Evolutionary conservation across 1,284 basidiomycete genomes (phyloP), one percentile per base, ranked within the genome.

Genomic region (Puccinia triticina): DNA sequence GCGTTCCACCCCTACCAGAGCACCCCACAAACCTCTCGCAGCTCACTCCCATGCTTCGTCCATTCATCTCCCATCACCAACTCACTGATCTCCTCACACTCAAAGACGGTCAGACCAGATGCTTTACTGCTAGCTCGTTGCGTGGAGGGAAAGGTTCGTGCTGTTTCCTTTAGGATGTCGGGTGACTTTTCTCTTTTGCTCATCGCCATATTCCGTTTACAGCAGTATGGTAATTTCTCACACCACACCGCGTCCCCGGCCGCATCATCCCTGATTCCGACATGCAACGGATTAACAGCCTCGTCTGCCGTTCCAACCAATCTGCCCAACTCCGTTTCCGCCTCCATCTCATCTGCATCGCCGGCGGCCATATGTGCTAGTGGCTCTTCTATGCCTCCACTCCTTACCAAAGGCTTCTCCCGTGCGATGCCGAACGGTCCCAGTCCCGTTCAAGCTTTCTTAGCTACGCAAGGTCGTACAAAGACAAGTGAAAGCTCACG

Each of bases 1-100:
- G 71, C 50, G n/a, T 73, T 55, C 16, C 71, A 73, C 48, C 71
- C 71, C 32, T 73, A 73, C 48, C 48, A 32, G 29, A 73, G 32
- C 29, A 50, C 23, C 10, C 55, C 46, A 11, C 71, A 73, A 34
- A 48, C 43, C 26, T 55, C 71, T 10, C 21, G 48, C 23, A 55
- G 48, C 48, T 48, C 37, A 43, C 23, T 69, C 26, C n/a, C 66
- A 43, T 69, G 26, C 46, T 40, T 21, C 40, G 21, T n/a, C 37
- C 43, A 43, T 12, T 29, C 46, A 14, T 29, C 37, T 43, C 66
- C 23, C 21, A 69, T 48, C 8, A 43, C 66, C 37, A 43, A 69
- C 40, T 14, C 40, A 12, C 37, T n/a, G 40, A 18, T 3, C n/a
- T 46, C 64, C 64, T 67, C 34, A 4, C 23, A 21, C 37, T 16